Evolutionary conservation across 192 early-diverging fungal genomes (phyloP), one percentile per base, ranked within the genome.

Genomic region (Borealophlyctis nickersoniae): DNA sequence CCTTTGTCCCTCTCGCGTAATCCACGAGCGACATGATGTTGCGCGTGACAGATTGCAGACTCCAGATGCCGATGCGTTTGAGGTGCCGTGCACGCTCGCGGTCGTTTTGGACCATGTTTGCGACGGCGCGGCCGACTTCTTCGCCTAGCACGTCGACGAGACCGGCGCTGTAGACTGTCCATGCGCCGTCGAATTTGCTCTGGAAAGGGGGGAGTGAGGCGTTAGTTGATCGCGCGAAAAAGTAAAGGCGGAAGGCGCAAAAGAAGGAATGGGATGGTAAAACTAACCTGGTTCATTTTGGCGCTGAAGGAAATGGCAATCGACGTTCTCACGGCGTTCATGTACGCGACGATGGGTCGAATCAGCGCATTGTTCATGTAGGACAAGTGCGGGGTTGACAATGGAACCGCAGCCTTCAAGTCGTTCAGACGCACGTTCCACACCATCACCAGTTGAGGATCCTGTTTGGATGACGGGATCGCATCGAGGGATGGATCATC

Each of bases 111-210:
- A 89, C 91, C 19, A 96, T 71, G 58, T 83, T 76, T 0, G 86
- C 86, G 76, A 96, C 83, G 0, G 88, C 91, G 22, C 88, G 83
- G 22, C 96, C 94, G 23, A 94, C 74, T 53, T 91, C 89, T 56
- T 91, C 88, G 0, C 87, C 84, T 13, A 95, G 77, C 14, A 86
- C 73, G 27, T 83, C 84, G 39, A 88, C 84, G 54, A 96, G 63
- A 1, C 84, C 86, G 2, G 91, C 90, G 52, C 92, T 89, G 73
- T 89, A 92, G 19, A 92, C 77, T 11, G 88, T 90, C 96, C 96
- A 98, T 0, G 93, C 84, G 24, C 95, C 95, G 69, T 95, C 88
- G 75, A 95, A 96, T 61, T 95, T 89, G 36, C 79, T 77, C 88
- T 87, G 63, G 7, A 4, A 36, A 13, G 27, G 23, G 14, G 24